phyloP scores from a whole-genome alignment of 805 yeast species.

The Wickerhamiella azyma region DNA sequence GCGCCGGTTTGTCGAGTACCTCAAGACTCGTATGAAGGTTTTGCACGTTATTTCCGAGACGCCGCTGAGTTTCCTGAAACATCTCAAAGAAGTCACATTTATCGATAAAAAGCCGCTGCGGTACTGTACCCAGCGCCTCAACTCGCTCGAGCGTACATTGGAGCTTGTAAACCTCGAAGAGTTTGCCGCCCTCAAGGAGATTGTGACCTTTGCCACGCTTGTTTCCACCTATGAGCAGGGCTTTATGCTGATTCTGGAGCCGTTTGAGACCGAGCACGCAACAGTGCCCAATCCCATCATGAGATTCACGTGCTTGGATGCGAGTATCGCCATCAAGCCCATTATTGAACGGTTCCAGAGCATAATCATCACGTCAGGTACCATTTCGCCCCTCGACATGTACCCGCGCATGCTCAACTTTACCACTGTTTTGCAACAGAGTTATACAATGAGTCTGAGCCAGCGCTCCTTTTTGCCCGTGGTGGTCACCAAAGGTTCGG shows the following conservation, averaged over 20 bases:
- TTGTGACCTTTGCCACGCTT: conserved; percentile 91
- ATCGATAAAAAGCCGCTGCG: conserved; percentile 84
- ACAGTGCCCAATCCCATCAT: conserved; percentile 95
- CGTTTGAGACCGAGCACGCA: conserved; percentile 86
- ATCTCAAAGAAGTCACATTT: conserved; percentile 81
- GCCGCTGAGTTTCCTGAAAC: conserved; percentile 83
- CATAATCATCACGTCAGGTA: conserved; percentile 91
- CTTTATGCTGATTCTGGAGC: conserved; percentile 81
- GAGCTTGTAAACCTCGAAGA: conserved; percentile 85
- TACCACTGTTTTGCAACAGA: conserved; percentile 84
- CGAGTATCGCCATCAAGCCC: conserved; percentile 95
- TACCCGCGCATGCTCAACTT: conserved; percentile 93
- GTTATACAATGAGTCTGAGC: conserved; percentile 90
- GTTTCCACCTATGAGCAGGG: conserved; percentile 93
- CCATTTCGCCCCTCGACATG: conserved; percentile 97
- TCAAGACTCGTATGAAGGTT: conserved; percentile 95
- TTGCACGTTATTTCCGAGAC: conserved; percentile 96
- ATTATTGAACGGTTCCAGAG: conserved; percentile 87
- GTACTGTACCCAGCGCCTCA: conserved; percentile 83
- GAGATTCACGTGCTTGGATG: conserved; percentile 89
- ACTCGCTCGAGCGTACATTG: conserved; percentile 75
- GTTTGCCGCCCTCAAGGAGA: conserved; percentile 82
- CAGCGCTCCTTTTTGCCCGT: conserved; percentile 86
- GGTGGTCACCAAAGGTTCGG: conserved; percentile 95
- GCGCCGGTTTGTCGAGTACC: conserved; percentile 82